Evolutionary conservation across 106 monocot genomes (phyloP).

Genomic region (Ottelia alismoides): DNA sequence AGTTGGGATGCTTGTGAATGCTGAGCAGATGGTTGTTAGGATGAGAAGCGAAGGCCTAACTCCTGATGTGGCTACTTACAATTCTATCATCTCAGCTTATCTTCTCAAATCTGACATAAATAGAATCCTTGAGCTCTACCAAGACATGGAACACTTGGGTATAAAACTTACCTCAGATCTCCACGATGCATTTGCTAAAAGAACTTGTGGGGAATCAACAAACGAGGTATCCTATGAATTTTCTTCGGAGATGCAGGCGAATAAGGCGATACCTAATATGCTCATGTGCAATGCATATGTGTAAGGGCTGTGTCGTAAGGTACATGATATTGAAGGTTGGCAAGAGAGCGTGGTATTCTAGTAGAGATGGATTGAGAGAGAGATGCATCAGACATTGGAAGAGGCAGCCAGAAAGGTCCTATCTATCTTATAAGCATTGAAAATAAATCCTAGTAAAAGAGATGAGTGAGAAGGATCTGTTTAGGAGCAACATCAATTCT

Average conservation of each 20-base stretch:
- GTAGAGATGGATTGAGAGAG: too few species aligned
- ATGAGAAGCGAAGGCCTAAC: constrained; percentile 27
- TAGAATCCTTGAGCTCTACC: constrained; percentile 31
- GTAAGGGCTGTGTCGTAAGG: too few species aligned
- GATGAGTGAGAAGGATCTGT: too few species aligned
- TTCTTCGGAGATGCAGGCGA: constrained; percentile 27
- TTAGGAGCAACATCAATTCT: too few species aligned
- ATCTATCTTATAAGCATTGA: too few species aligned
- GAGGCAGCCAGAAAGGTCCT: too few species aligned
- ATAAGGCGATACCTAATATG: constrained; percentile 16
- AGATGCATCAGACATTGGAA: too few species aligned
- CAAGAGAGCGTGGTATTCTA: too few species aligned
- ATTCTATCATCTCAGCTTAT: constrained; percentile 46
- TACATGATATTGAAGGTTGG: too few species aligned
- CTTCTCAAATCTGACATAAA: constrained; percentile 18
- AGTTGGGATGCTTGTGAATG: constrained; percentile 21
- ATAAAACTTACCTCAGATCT: constrained; percentile 33
- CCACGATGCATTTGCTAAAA: constrained; percentile 25
- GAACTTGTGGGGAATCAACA: constrained; percentile 21
- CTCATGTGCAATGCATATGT: constrained; percentile 13
- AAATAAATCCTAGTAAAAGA: too few species aligned
- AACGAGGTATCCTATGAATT: constrained; percentile 25
- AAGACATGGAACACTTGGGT: constrained; percentile 35
- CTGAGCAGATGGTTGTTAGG: constrained; percentile 18
- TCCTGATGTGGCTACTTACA: constrained; percentile 62